These are phyloP conservation scores for Citrus unshiu DNA, from an alignment of 345 rosid genomes.

Conservation along the genomic window DNA sequence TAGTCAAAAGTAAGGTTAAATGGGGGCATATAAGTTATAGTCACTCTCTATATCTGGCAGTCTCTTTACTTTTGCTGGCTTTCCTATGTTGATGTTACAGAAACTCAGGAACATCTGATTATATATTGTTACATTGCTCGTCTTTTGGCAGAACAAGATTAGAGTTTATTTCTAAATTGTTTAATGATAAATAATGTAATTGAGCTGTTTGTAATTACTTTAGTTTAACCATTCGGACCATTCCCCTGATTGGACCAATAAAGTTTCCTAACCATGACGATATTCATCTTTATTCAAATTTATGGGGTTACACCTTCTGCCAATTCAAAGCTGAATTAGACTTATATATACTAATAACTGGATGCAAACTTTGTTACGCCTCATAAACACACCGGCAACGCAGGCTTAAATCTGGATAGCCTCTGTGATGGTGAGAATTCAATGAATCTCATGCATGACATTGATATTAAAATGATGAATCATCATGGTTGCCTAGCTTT, in stretches of 20 bases:
- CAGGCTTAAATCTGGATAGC: slow-evolving; percentile 49
- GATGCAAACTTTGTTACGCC: slow-evolving; percentile 84
- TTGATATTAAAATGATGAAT: neutral
- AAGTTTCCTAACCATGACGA: neutral
- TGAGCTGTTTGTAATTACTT: neutral
- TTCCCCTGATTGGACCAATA: neutral
- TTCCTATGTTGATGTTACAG: slow-evolving; percentile 6
- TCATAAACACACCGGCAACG: slow-evolving; percentile 93
- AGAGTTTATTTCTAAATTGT: neutral
- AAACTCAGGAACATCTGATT: neutral
- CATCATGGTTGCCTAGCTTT: neutral
- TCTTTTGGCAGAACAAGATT: neutral
- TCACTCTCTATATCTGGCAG: neutral
- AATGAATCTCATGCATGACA: slow-evolving; percentile 1
- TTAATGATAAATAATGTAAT: neutral
- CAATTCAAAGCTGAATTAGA: neutral
- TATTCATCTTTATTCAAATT: neutral
- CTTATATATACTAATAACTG: slow-evolving; percentile 2
- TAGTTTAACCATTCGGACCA: neutral
- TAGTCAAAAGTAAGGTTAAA: slow-evolving; percentile 73
- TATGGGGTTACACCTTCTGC: neutral
- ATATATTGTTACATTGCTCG: neutral
- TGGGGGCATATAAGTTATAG: slow-evolving; percentile 49
- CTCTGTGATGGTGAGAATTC: slow-evolving; percentile 71
- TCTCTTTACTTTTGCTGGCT: neutral